A percentile compares a stretch with the other conserved stretches of the same genome.
phyloP scores from a whole-genome alignment of 352 stramenopile genomes.

The Pythium rhizo-oryzae region DNA sequence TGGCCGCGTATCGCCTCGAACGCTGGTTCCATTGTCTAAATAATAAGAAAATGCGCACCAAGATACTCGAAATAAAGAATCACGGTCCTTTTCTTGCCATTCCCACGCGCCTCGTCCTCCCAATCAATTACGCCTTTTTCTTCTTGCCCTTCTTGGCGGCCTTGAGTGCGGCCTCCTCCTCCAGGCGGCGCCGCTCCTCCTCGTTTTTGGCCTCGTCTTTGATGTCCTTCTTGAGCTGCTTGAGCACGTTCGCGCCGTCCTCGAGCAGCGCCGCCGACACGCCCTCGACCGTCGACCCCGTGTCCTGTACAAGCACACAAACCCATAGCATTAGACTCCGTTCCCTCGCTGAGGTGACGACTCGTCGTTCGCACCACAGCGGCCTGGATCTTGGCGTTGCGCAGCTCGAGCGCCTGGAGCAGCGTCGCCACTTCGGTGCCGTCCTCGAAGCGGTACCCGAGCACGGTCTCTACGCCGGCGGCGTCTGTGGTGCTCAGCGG shows the following conservation, averaged over 20 bases:
- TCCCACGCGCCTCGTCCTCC: neutral
- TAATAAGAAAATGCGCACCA: constrained; percentile 23
- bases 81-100: constrained; percentile 26
- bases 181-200: constrained; percentile 69
- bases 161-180: constrained; percentile 75
- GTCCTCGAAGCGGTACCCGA: constrained; percentile 57
- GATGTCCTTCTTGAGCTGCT: constrained; percentile 84
- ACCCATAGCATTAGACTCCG: neutral
- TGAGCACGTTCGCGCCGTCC: constrained; percentile 54
- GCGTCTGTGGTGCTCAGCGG: constrained; percentile 27
- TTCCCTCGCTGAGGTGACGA: neutral
- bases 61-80: constrained; percentile 30
- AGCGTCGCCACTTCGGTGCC: constrained; percentile 51
- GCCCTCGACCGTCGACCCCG: constrained; percentile 42
- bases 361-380: constrained; percentile 42
- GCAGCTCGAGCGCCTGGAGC: constrained; percentile 67
- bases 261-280: constrained; percentile 64
- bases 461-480: constrained; percentile 28
- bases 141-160: constrained; percentile 83
- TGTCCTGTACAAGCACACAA: constrained; percentile 36
- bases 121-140: constrained; percentile 52
- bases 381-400: constrained; percentile 50
- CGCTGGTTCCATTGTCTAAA: constrained; percentile 99
- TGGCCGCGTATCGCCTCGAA: constrained; percentile 99
- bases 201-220: constrained; percentile 77